Percentiles rank a stretch among this genome's conserved stretches.
phyloP scores from a whole-genome alignment of 768 basidiomycete species.

The Suillus subalutaceus region DNA sequence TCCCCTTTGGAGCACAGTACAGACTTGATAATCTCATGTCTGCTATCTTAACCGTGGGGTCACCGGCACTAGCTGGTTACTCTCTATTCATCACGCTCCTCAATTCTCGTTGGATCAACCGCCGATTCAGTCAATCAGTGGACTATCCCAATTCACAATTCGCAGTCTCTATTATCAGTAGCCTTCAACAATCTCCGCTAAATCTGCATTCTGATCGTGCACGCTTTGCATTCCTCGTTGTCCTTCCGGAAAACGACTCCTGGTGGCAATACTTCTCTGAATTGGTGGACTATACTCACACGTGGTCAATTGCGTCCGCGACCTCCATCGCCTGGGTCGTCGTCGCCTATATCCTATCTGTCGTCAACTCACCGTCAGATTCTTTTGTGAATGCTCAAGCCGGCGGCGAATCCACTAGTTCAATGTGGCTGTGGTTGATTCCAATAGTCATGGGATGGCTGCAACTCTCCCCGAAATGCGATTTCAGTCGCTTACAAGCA shows the following conservation, averaged over 20 bases:
- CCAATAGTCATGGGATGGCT: slow-evolving; percentile 38
- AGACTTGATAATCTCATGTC: slow-evolving; percentile 46
- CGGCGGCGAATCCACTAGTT: slow-evolving; percentile 18
- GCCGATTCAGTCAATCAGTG: slow-evolving; percentile 29
- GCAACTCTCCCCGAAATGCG: slow-evolving; percentile 38
- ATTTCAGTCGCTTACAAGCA: slow-evolving; percentile 29
- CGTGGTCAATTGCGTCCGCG: slow-evolving; percentile 38
- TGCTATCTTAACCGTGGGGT: slow-evolving; percentile 46
- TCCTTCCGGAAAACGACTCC: slow-evolving; percentile 38
- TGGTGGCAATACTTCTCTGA: slow-evolving; percentile 38
- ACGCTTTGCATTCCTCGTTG: slow-evolving; percentile 38
- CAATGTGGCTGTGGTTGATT: slow-evolving; percentile 41
- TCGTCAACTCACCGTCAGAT: slow-evolving; percentile 30
- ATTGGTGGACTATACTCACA: slow-evolving; percentile 36
- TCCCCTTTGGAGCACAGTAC: slow-evolving; percentile 47
- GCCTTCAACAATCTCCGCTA: slow-evolving; percentile 42
- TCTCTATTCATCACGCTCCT: slow-evolving; percentile 46
- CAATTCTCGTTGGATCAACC: slow-evolving; percentile 45
- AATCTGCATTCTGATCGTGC: slow-evolving; percentile 18
- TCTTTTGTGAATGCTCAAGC: neutral
- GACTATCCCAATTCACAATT: slow-evolving; percentile 25
- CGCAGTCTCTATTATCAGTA: slow-evolving; percentile 34
- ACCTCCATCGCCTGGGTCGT: slow-evolving; percentile 40
- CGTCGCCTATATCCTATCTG: slow-evolving; percentile 32
- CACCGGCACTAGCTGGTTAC: slow-evolving; percentile 47